Evolutionary conservation across 73 alveolate genomes (phyloP).

Genomic region (Stentor coeruleus): DNA sequence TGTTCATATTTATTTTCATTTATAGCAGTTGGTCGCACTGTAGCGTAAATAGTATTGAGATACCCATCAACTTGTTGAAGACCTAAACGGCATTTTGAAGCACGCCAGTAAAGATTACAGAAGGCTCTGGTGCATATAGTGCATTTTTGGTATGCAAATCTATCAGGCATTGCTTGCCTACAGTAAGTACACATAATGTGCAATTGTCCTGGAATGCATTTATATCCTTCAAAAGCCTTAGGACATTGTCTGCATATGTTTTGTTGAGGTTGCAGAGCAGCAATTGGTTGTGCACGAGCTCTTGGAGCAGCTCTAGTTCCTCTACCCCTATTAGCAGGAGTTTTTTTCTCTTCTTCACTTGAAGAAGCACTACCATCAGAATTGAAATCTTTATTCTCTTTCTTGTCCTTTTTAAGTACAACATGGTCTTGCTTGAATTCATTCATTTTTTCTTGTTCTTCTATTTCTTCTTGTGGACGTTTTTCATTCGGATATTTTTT

Average conservation of each 20-base stretch:
- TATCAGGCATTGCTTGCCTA: constrained; percentile 39
- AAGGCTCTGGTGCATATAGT: constrained; percentile 32
- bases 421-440: constrained; percentile 28
- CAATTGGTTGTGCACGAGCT: constrained; percentile 28
- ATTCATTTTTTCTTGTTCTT: constrained; percentile 48
- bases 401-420: constrained; percentile 36
- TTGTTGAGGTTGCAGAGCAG: constrained; percentile 20
- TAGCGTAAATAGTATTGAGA: constrained; percentile 13
- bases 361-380: constrained; percentile 25
- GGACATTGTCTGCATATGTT: constrained; percentile 45
- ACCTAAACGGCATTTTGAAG: constrained; percentile 21
- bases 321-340: constrained; percentile 33
- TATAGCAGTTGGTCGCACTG: constrained; percentile 16
- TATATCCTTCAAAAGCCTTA: constrained; percentile 37
- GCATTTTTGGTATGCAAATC: constrained; percentile 40
- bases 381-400: constrained; percentile 21
- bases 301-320: constrained; percentile 42
- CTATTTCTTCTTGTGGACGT: constrained; percentile 51
- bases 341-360: constrained; percentile 14
- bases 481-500: constrained; percentile 49
- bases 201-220: constrained; percentile 28
- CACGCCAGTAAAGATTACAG: constrained; percentile 43
- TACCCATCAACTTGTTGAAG: background rate
- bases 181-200: constrained; percentile 45
- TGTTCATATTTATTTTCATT: constrained; percentile 18